phyloP scores from a whole-genome alignment of 148 eudicot genomes.

The Silene uniflora region DNA sequence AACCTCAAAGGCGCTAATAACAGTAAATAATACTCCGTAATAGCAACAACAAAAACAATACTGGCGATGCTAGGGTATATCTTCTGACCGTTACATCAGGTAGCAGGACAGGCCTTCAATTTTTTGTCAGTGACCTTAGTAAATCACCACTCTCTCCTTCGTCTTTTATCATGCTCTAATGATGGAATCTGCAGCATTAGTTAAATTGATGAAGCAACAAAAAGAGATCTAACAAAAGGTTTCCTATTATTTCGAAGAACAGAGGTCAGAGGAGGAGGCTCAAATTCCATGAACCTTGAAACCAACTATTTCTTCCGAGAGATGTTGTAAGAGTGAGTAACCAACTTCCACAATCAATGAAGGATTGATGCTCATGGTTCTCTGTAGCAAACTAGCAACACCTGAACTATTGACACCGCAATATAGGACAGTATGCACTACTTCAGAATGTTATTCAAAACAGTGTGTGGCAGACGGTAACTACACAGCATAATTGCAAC shows the following conservation, averaged over 20 bases:
- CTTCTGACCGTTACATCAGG: too few relatives aligned
- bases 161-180: too few relatives aligned
- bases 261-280: not conserved
- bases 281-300: not conserved
- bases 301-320: not conserved
- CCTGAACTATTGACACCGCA: constrained; percentile 1
- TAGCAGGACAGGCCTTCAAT: too few relatives aligned
- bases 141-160: too few relatives aligned
- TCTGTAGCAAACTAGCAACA: not conserved
- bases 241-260: not conserved
- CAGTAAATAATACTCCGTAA: too few relatives aligned
- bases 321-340: not conserved
- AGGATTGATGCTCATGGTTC: not conserved
- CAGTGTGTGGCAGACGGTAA: not conserved
- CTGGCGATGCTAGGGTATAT: too few relatives aligned
- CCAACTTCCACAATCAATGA: not conserved
- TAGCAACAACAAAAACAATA: too few relatives aligned
- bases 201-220: not conserved
- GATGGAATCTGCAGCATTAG: too few relatives aligned
- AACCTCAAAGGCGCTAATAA: too few relatives aligned
- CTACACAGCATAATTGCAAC: not conserved
- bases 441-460: not conserved
- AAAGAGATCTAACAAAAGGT: constrained; percentile 2
- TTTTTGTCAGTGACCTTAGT: too few relatives aligned
- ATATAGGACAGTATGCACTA: not conserved